Evolutionary conservation across 768 basidiomycete species (phyloP), one percentile per base, ranked within the genome.

Genomic region (Naganishia randhawae): DNA sequence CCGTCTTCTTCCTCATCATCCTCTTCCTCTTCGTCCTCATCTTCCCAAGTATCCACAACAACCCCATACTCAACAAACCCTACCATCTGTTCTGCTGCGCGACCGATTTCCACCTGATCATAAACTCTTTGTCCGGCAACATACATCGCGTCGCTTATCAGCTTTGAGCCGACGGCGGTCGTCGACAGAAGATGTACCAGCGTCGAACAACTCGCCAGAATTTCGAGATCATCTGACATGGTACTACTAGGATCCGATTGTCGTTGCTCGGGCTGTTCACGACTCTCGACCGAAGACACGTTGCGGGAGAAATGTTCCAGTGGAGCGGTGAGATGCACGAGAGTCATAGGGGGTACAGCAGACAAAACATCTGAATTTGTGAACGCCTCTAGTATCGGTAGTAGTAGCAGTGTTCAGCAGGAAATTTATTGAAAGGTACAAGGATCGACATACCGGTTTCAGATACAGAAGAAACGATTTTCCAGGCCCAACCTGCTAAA

Each of bases 401-500:
- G 13, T n/a, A 22, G 14, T 7, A 22, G 45, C 45, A 48, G 19
- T 22, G 3, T 48, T 17, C 42, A 42, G 42, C 14, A 42, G 3
- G 42, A 42, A 42, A 16, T 13, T 16, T 13, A 16, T 13, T 7
- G 25, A 48, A 11, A 48, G 45, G 11, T 3, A 2, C 1, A 13
- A 4, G 11, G 11, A 13, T n/a, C 3, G 45, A 48, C n/a, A 7
- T 22, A 25, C n/a, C 57, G n/a, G 37, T 41, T 29, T 61, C 57
- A 11, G 39, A 25, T 16, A 61, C 27, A 14, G 39, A n/a, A 7
- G 22, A 27, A 25, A 35, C 37, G 17, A 39, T n/a, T 37, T 61
- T 61, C 57, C 57, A 61, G 2, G 57, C 57, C 57, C 57, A 61
- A 41, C 57, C 41, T 0, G 57, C 57, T 10, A 61, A 25, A 5